Conservation (phyloP, 73 alveolate species). For the Blepharisma stoltei region DNA sequence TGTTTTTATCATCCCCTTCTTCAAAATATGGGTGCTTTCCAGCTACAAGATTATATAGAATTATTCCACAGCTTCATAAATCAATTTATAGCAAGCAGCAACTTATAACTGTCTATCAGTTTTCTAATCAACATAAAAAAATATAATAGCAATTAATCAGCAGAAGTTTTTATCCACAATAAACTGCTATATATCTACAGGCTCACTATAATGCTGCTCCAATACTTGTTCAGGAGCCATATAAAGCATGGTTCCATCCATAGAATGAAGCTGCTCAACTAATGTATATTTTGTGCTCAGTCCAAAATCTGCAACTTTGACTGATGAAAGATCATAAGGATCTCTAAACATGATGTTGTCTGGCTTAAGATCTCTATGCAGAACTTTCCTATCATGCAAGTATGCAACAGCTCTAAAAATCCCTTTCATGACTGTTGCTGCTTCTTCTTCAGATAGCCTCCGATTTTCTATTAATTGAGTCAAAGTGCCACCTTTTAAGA, state of each 20-base stretch:
- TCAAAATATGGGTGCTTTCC: slow-evolving; percentile 75
- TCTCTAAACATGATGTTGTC: slow-evolving; percentile 49
- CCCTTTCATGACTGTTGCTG: slow-evolving; percentile 35
- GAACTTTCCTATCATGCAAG: slow-evolving; percentile 44
- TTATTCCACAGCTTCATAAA: slow-evolving; percentile 85
- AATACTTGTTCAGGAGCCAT: slow-evolving; percentile 87
- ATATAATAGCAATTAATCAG: too few species aligned
- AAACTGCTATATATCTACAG: slow-evolving; percentile 71
- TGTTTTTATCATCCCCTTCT: slow-evolving; percentile 50
- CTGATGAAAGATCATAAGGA: slow-evolving; percentile 11
- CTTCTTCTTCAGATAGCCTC: slow-evolving; percentile 36
- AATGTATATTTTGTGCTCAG: slow-evolving; percentile 34
- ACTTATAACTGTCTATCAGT: too few species aligned
- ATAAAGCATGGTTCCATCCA: slow-evolving; percentile 71
- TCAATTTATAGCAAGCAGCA: too few species aligned
- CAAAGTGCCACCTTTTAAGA: slow-evolving; percentile 69
- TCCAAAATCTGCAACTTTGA: slow-evolving; percentile 77
- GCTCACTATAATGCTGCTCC: slow-evolving; percentile 65
- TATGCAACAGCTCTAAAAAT: slow-evolving; percentile 37
- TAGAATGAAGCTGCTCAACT: slow-evolving; percentile 29
- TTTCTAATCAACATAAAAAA: too few species aligned
- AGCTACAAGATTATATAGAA: slow-evolving; percentile 59
- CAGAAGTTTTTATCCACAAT: too few species aligned
- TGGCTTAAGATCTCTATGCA: slow-evolving; percentile 82
- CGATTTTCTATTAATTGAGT: slow-evolving; percentile 40